Evolutionary conservation across 164 flowering plant species (phyloP).

Genomic region (Tetracentron sinense): DNA sequence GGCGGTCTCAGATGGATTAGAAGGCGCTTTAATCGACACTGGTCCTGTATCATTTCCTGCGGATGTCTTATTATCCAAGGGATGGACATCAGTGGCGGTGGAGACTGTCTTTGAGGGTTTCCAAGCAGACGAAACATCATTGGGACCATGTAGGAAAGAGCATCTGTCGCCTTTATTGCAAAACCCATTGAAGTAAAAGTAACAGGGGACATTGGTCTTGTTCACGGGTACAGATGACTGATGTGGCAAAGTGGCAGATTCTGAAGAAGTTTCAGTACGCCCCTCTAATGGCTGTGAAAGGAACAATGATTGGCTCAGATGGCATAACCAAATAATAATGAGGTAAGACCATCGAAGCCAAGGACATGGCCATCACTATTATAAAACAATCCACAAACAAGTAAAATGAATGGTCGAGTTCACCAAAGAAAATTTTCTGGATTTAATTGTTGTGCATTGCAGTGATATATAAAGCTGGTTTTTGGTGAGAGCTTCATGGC

Average conservation of each 20-base stretch:
- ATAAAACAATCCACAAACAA: neutral
- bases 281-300: constrained; percentile 57
- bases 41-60: constrained; percentile 19
- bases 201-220: constrained; percentile 62
- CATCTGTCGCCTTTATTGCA: constrained; percentile 73
- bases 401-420: neutral
- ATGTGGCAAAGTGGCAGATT: constrained; percentile 18
- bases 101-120: constrained; percentile 25
- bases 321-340: too few species aligned
- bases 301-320: neutral
- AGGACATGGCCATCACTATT: neutral
- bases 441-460: too few species aligned
- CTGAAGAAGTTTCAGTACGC: constrained; percentile 33
- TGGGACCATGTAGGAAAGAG: constrained; percentile 51
- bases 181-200: constrained; percentile 51
- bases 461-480: too few species aligned
- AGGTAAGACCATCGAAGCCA: neutral
- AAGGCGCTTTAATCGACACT: constrained; percentile 14
- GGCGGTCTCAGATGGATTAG: constrained; percentile 15
- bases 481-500: too few species aligned
- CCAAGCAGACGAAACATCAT: constrained; percentile 17
- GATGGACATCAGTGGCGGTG: constrained; percentile 16
- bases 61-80: constrained; percentile 26
- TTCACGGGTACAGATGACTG: constrained; percentile 26
- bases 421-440: too few species aligned